Evolutionary conservation across 2,329 filamentous ascomycete species (phyloP), one percentile per base, ranked within the genome.

Genomic region (Aspergillus arachidicola): DNA sequence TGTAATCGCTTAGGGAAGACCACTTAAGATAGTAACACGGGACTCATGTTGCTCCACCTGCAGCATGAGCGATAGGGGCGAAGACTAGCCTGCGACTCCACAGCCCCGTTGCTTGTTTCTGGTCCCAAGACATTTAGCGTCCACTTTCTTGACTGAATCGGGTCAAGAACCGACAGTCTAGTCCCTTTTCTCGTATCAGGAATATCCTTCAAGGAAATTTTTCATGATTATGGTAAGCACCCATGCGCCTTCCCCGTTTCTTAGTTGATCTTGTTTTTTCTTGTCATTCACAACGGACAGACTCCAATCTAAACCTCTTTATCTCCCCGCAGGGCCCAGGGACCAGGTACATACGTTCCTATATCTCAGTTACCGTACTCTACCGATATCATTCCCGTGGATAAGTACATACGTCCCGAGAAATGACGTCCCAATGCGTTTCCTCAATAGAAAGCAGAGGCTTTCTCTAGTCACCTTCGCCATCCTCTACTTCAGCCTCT

Each of bases 401-500:
- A 36, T 14, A 16, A 16, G 6, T 16, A 36, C 14, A 34, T 16
- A 36, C 14, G 14, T 16, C 34, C 5, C 14, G 34, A 36, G 34
- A 16, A 34, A 19, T 43, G 11, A 41, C 23, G 23, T 30, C 63
- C 53, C 41, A 53, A 68, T 66, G 67, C 45, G 48, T 60, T 32
- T 62, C 51, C 62, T 66, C 50, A 71, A 59, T 45, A 65, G 59
- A 55, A 68, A 62, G 54, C 69, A 71, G 60, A 69, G 61, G 54
- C 61, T 68, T 19, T 62, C 69, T 34, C 61, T 71, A 51, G 38
- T 63, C 58, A 60, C 64, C 34, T 70, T 68, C 45, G 64, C 61
- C 30, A 16, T 69, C 41, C 46, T 72, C 34, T 72, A 69, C 56
- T 54, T 66, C 30, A 60, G 66, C 30, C 64, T 70, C n/a, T 34